Percentiles rank a stretch among this genome's conserved stretches.
These are phyloP conservation scores for Nannochloropsis gaditana DNA, from an alignment of 108 stramenopile genomes.

Conservation along the genomic window DNA sequence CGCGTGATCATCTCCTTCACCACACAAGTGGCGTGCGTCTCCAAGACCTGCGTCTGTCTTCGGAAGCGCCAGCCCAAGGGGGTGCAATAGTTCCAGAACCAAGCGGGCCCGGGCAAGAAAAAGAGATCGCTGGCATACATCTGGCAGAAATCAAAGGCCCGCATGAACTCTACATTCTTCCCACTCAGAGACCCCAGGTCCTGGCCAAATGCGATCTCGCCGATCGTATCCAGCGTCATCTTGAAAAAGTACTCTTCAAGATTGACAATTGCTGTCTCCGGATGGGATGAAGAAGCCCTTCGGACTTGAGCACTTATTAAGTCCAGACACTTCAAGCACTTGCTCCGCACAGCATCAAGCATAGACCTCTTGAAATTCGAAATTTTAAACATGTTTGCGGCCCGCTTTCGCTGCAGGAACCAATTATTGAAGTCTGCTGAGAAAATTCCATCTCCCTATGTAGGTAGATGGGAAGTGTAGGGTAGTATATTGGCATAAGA, in stretches of 20 bases:
- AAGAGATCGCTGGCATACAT: constrained; percentile 37
- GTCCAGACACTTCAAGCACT: not conserved
- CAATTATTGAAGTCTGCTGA: constrained; percentile 51
- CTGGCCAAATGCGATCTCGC: constrained; percentile 57
- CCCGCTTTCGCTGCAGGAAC: constrained; percentile 56
- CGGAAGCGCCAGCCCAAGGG: constrained; percentile 11
- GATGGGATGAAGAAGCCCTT: not conserved
- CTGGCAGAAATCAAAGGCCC: constrained; percentile 54
- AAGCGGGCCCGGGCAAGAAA: constrained; percentile 45
- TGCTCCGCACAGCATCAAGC: not conserved
- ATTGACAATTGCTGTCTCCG: not conserved
- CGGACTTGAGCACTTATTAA: not conserved
- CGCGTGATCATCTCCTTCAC: constrained; percentile 34
- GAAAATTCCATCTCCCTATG: constrained; percentile 58
- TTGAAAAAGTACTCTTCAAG: not conserved
- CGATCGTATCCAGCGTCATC: constrained; percentile 36
- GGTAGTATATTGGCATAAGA: not conserved
- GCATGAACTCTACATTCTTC: constrained; percentile 43
- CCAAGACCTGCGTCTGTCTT: constrained; percentile 27
- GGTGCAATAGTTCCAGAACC: constrained; percentile 27
- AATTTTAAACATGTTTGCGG: constrained; percentile 51
- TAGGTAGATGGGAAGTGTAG: not conserved
- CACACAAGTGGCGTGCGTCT: constrained; percentile 44
- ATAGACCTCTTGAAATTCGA: constrained; percentile 25
- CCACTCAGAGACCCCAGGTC: constrained; percentile 38